These are phyloP conservation scores for Neofusicoccum parvum DNA, from an alignment of 2,329 filamentous ascomycete genomes.

Conservation along the genomic window DNA sequence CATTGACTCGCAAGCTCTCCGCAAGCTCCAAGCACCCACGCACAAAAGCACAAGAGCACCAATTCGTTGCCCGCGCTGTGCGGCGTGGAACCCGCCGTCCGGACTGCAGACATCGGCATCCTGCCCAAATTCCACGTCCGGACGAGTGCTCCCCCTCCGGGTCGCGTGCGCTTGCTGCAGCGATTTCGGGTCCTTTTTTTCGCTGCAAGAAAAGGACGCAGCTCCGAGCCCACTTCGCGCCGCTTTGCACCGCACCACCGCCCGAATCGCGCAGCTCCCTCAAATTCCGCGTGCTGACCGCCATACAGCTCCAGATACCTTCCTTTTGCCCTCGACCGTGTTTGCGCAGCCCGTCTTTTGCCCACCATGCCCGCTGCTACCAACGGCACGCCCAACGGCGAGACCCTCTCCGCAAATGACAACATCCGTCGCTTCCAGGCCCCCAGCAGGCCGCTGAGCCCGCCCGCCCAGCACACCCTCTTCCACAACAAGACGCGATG, in stretches of 20 bases:
- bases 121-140: neutral
- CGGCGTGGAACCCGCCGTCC: neutral
- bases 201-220: neutral
- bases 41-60: neutral
- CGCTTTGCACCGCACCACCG: neutral
- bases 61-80: neutral
- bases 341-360: constrained; percentile 9
- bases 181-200: constrained; percentile 3
- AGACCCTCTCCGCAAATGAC: constrained; percentile 78
- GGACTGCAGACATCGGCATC: neutral
- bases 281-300: constrained; percentile 1
- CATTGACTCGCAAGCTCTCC: neutral
- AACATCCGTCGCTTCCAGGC: constrained; percentile 97
- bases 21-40: constrained; percentile 2
- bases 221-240: constrained; percentile 14
- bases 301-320: constrained; percentile 5
- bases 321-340: neutral
- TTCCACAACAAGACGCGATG: constrained; percentile 99
- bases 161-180: neutral
- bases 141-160: neutral
- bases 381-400: constrained; percentile 34
- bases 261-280: neutral
- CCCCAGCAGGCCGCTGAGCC: constrained; percentile 89
- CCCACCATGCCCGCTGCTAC: constrained; percentile 49
- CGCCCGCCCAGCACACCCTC: constrained; percentile 82